Evolutionary conservation across 2,329 filamentous ascomycete species (phyloP).

Genomic region (Chaetomium sp.): DNA sequence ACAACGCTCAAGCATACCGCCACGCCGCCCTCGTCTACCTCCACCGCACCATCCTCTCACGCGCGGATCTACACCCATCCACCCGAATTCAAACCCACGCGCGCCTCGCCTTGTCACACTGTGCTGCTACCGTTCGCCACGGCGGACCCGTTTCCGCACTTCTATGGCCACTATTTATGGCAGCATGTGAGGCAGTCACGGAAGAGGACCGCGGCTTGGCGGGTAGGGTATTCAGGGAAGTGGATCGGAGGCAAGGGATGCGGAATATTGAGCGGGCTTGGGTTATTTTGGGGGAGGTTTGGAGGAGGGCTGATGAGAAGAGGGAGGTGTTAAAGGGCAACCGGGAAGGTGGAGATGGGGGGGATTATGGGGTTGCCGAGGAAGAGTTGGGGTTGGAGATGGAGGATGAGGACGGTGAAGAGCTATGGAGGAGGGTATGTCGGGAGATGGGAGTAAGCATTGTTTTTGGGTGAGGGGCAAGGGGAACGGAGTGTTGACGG

Average conservation of each 20-base stretch:
- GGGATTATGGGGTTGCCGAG: constrained; percentile 22
- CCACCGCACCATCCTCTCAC: constrained; percentile 47
- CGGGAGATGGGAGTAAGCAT: constrained; percentile 52
- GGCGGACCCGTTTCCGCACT: constrained; percentile 57
- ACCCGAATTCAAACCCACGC: constrained; percentile 45
- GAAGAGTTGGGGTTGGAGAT: not conserved
- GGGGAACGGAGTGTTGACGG: not conserved
- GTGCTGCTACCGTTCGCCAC: constrained; percentile 47
- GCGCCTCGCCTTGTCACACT: constrained; percentile 45
- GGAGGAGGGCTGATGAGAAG: constrained; percentile 47
- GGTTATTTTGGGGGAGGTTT: constrained; percentile 56
- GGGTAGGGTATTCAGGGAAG: constrained; percentile 43
- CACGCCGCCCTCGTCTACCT: constrained; percentile 54
- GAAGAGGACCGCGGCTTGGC: constrained; percentile 46
- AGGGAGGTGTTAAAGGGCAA: constrained; percentile 22
- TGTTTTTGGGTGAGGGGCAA: constrained; percentile 47
- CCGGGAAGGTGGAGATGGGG: constrained; percentile 27
- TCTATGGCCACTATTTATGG: constrained; percentile 59
- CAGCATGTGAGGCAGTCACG: constrained; percentile 51
- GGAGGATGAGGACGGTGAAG: constrained; percentile 21
- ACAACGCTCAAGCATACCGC: constrained; percentile 55
- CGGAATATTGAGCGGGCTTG: constrained; percentile 57
- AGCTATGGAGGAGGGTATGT: constrained; percentile 52
- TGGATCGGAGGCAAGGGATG: constrained; percentile 56
- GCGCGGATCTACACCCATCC: constrained; percentile 38